phyloP scores from a whole-genome alignment of 2,329 filamentous ascomycete genomes.

The Dothistroma septosporum region DNA sequence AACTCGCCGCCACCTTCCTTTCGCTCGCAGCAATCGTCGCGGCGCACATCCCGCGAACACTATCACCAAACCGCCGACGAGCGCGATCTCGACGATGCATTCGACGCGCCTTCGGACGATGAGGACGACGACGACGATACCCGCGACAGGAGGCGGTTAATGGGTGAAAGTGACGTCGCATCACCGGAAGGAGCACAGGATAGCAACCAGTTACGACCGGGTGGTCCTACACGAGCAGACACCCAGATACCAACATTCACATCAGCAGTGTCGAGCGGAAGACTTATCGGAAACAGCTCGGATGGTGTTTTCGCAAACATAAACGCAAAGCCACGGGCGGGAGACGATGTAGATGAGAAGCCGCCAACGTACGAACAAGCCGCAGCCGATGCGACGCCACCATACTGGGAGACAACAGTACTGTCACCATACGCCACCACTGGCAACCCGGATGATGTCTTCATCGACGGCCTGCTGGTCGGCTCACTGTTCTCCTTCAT shows the following conservation, averaged over 20 bases:
- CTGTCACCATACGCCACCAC: constrained; percentile 85
- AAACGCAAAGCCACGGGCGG: constrained; percentile 79
- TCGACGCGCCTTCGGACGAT: constrained; percentile 63
- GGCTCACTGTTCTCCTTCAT: constrained; percentile 82
- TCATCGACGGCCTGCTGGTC: constrained; percentile 91
- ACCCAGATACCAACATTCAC: constrained; percentile 54
- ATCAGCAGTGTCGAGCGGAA: constrained; percentile 37
- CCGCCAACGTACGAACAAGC: constrained; percentile 99
- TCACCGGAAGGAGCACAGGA: constrained; percentile 14
- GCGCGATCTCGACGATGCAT: constrained; percentile 84
- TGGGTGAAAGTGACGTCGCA: constrained; percentile 37
- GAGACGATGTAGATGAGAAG: constrained; percentile 79
- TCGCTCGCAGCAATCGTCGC: constrained; percentile 74
- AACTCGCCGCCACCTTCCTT: constrained; percentile 69
- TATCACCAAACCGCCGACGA: constrained; percentile 60
- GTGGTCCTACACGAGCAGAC: constrained; percentile 44
- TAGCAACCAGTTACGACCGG: constrained; percentile 26
- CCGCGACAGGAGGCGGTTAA: constrained; percentile 81
- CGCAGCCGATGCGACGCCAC: constrained; percentile 88
- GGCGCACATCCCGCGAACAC: constrained; percentile 50
- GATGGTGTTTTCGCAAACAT: constrained; percentile 97
- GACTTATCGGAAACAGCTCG: constrained; percentile 63
- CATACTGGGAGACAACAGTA: constrained; percentile 99
- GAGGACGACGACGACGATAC: constrained; percentile 66
- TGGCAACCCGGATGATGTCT: constrained; percentile 87